These are phyloP conservation scores for Debaryomyces coudertii DNA, from an alignment of 1,139 yeast genomes.

Conservation along the genomic window DNA sequence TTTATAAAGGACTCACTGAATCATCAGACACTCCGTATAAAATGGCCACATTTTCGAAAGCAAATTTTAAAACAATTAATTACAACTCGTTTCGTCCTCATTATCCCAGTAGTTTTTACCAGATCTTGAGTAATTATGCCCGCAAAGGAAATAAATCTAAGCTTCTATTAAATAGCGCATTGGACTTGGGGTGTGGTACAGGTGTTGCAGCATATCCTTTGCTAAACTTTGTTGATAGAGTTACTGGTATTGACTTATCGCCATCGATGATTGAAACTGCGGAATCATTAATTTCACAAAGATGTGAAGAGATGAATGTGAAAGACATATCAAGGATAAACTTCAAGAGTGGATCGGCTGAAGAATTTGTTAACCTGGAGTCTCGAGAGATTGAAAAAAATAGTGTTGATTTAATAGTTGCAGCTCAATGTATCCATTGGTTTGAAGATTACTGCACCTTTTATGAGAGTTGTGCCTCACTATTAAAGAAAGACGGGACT, in stretches of 20 bases:
- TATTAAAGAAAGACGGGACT: slow-evolving; percentile 40
- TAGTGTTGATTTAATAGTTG: slow-evolving; percentile 42
- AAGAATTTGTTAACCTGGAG: slow-evolving; percentile 28
- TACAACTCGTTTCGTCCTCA: slow-evolving; percentile 69
- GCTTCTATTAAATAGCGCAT: slow-evolving; percentile 26
- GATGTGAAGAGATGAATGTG: slow-evolving; percentile 32
- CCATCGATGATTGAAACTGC: slow-evolving; percentile 40
- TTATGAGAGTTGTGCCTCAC: slow-evolving; percentile 30
- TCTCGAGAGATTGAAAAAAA: slow-evolving; percentile 20
- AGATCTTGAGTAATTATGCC: slow-evolving; percentile 37
- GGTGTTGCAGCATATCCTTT: slow-evolving; percentile 46
- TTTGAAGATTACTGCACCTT: slow-evolving; percentile 39
- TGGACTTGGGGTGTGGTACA: slow-evolving; percentile 47
- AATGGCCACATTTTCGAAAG: slow-evolving; percentile 71
- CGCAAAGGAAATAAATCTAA: slow-evolving; percentile 16
- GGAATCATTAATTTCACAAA: slow-evolving; percentile 25
- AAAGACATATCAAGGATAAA: slow-evolving; percentile 28
- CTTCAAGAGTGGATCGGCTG: slow-evolving; percentile 41
- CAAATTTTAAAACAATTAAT: slow-evolving; percentile 57
- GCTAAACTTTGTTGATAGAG: slow-evolving; percentile 32
- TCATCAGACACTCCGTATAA: neutral
- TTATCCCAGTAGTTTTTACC: slow-evolving; percentile 60
- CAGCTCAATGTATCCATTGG: slow-evolving; percentile 54
- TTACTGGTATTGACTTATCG: slow-evolving; percentile 41
- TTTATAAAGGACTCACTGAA: neutral